Percentiles rank a stretch among this genome's conserved stretches.
phyloP scores from a whole-genome alignment of 805 yeast genomes.

The Yarrowia bubula region DNA sequence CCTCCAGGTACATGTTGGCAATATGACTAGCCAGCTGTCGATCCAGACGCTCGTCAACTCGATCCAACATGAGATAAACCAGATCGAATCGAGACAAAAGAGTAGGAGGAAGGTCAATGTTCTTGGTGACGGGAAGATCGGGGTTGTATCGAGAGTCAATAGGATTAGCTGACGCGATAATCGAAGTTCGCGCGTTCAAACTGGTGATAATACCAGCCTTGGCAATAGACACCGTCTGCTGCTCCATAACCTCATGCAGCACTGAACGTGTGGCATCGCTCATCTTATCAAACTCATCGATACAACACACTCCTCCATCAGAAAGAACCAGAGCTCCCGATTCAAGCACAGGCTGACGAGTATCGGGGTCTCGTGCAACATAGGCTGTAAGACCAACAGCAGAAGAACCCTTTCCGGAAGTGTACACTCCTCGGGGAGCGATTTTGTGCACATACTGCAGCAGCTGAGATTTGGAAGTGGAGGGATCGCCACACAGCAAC shows the following conservation, averaged over 20 bases:
- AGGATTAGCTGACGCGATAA: constrained; percentile 95
- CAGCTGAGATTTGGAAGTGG: constrained; percentile 93
- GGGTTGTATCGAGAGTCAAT: constrained; percentile 95
- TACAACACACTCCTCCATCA: constrained; percentile 98
- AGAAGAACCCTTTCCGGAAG: constrained; percentile 98
- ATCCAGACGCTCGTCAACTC: constrained; percentile 82
- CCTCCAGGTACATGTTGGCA: constrained; percentile 89
- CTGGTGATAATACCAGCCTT: constrained; percentile 98
- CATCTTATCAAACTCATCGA: constrained; percentile 99
- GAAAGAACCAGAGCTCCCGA: constrained; percentile 94
- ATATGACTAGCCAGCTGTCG: constrained; percentile 85
- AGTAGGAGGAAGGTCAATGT: constrained; percentile 96
- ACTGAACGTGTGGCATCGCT: constrained; percentile 91
- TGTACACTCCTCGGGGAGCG: constrained; percentile 96
- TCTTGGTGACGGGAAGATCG: constrained; percentile 88
- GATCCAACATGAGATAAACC: constrained; percentile 87
- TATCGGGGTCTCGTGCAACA: constrained; percentile 89
- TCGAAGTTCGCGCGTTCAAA: constrained; percentile 91
- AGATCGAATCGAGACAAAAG: constrained; percentile 90
- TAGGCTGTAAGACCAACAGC: constrained; percentile 99
- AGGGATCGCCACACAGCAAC: constrained; percentile 94
- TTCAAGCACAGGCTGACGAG: constrained; percentile 89
- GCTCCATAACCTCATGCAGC: constrained; percentile 98
- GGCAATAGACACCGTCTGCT: constrained; percentile 96
- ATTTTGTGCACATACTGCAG: constrained; percentile 94